Percentiles rank a stretch among this genome's conserved stretches.
phyloP scores from a whole-genome alignment of 106 monocot species.

The Dendrobium nobile region DNA sequence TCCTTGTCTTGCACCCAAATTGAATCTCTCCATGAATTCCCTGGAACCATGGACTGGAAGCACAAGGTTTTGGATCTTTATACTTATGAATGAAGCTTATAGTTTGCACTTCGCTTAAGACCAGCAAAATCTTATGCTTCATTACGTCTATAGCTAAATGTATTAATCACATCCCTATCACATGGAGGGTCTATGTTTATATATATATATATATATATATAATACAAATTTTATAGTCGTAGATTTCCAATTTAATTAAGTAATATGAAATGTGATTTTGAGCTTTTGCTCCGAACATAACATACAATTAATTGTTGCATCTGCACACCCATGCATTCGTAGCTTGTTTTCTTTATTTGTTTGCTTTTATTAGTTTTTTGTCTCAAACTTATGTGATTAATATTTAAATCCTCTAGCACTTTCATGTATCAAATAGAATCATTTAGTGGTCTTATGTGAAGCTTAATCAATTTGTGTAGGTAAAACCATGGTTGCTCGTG shows the following conservation, averaged over 20 bases:
- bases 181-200: too few relatives aligned
- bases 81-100: background rate
- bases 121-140: background rate
- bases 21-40: background rate
- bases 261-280: too few relatives aligned
- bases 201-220: too few relatives aligned
- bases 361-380: background rate
- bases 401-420: background rate
- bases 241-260: too few relatives aligned
- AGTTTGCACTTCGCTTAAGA: background rate
- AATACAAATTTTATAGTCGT: too few relatives aligned
- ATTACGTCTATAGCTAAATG: too few relatives aligned
- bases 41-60: background rate
- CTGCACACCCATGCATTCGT: background rate
- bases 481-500: conserved; percentile 93
- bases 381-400: background rate
- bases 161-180: too few relatives aligned
- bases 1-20: background rate
- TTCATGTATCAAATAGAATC: background rate
- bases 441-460: background rate
- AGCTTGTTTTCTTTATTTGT: background rate
- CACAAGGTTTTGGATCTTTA: background rate
- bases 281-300: too few relatives aligned
- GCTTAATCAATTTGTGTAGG: conserved; percentile 26
- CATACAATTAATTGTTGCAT: too few relatives aligned